These are phyloP conservation scores for Fusarium sp. DNA, from an alignment of 2,329 filamentous ascomycete species.

Conservation along the genomic window DNA sequence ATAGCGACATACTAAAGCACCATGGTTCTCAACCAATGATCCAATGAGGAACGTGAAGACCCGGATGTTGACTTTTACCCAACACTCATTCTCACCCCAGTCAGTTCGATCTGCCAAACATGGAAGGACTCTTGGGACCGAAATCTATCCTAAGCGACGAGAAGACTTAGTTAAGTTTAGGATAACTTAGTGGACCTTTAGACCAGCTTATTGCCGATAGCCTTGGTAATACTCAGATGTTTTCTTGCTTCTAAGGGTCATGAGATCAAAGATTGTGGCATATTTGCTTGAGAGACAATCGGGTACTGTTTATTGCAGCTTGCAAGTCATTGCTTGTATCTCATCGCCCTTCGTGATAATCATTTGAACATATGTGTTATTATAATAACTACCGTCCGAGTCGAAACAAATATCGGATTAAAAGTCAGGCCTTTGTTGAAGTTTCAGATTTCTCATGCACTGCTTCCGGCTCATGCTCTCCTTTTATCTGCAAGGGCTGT, in stretches of 20 bases:
- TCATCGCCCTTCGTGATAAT: rapidly evolving
- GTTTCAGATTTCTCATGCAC: background rate
- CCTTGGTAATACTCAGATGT: background rate
- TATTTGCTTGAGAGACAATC: rapidly evolving
- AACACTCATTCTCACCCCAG: too few species aligned
- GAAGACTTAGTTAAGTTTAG: rapidly evolving
- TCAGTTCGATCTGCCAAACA: too few species aligned
- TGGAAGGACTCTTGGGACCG: too few species aligned
- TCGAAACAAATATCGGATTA: background rate
- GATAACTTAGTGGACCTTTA: background rate
- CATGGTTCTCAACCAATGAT: too few species aligned
- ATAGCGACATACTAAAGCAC: too few species aligned
- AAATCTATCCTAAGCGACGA: background rate
- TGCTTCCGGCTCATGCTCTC: background rate
- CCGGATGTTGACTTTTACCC: too few species aligned
- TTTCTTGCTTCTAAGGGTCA: too few species aligned
- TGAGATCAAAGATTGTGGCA: too few species aligned
- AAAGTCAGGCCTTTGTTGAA: background rate
- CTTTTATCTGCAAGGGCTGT: background rate
- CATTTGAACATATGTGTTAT: background rate
- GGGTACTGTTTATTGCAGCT: background rate
- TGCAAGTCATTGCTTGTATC: rapidly evolving
- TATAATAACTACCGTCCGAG: rapidly evolving
- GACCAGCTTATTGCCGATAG: too few species aligned
- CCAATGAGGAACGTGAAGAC: too few species aligned